phyloP scores from a whole-genome alignment of 2,329 filamentous ascomycete species.

The Botrytis aclada region DNA sequence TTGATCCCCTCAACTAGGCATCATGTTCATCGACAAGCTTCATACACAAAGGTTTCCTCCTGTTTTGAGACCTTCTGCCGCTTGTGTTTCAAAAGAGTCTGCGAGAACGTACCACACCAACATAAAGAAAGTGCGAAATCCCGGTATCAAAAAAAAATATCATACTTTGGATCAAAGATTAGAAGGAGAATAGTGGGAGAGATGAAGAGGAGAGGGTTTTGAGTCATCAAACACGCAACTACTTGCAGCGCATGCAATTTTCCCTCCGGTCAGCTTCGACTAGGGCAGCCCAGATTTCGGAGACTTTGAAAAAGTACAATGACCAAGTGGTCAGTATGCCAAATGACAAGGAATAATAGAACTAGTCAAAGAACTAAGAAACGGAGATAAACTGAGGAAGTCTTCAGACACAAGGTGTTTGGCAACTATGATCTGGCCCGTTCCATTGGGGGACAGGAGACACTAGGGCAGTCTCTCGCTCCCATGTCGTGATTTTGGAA shows the following conservation, averaged over 20 bases:
- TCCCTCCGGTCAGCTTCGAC: background rate
- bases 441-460: background rate
- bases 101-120: background rate
- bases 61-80: background rate
- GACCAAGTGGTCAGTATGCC: too few relatives aligned
- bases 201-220: background rate
- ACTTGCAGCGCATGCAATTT: background rate
- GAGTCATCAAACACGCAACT: background rate
- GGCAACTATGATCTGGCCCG: background rate
- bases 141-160: too few relatives aligned
- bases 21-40: background rate
- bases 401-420: background rate
- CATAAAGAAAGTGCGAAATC: too few relatives aligned
- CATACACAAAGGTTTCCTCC: background rate
- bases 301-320: background rate
- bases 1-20: background rate
- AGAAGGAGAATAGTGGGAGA: background rate
- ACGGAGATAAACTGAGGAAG: background rate
- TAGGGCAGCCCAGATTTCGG: background rate
- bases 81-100: background rate
- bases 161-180: fast-evolving
- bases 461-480: background rate
- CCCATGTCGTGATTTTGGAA: background rate
- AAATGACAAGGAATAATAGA: too few relatives aligned
- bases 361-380: background rate